These are phyloP conservation scores for Bocquillonia castaneifolia DNA, from an alignment of 441 rosid genomes.

Conservation along the genomic window DNA sequence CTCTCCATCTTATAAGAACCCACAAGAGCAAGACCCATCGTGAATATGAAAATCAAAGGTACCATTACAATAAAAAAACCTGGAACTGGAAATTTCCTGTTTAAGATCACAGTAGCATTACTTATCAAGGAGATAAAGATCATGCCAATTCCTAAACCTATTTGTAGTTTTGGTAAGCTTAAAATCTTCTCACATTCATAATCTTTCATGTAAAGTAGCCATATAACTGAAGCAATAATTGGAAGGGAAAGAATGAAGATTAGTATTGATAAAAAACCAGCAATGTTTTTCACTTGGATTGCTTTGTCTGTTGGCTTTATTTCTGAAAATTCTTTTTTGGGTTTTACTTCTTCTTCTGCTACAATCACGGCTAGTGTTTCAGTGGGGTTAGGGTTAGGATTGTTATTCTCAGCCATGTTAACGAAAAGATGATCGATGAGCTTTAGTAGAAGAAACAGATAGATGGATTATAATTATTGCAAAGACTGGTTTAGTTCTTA, in stretches of 20 bases:
- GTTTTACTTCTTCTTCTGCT: conserved; percentile 5
- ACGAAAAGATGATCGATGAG: no score
- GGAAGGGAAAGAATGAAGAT: conserved; percentile 52
- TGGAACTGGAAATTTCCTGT: conserved; percentile 40
- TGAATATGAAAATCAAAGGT: conserved; percentile 44
- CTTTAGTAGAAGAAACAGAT: no score
- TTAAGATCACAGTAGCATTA: conserved; percentile 36
- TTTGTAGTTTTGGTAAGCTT: conserved; percentile 48
- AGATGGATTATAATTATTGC: no score
- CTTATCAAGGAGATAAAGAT: conserved; percentile 46
- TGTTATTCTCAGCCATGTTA: conserved; percentile 13
- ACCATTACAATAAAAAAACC: conserved; percentile 50
- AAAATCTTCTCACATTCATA: conserved; percentile 66
- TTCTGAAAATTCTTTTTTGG: not conserved
- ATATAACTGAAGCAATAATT: conserved; percentile 47
- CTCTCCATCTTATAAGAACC: conserved; percentile 53
- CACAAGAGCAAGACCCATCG: conserved; percentile 50
- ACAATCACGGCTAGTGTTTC: conserved; percentile 13
- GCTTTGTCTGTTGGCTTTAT: not conserved
- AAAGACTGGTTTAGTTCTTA: no score
- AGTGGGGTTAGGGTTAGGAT: conserved; percentile 10
- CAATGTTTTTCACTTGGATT: conserved; percentile 23
- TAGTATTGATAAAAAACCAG: conserved; percentile 35
- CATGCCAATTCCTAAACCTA: conserved; percentile 39
- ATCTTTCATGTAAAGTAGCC: conserved; percentile 63